Conservation (phyloP, 1,139 yeast genomes). For the Hansenula lynferdii region DNA sequence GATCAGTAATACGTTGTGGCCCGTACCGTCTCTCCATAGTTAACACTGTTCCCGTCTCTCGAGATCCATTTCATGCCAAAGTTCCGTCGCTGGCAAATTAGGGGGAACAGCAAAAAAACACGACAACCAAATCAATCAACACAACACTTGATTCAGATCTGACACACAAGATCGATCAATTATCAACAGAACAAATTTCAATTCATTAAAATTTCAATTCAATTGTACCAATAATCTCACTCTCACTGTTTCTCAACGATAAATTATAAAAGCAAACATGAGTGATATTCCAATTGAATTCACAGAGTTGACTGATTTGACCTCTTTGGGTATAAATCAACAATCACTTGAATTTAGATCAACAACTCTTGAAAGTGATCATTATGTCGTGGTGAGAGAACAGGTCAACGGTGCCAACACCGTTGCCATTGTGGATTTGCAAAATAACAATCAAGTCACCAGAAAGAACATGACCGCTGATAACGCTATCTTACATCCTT, state of each 20-base stretch:
- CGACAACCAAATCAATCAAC: constrained; percentile 2
- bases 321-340: constrained; percentile 79
- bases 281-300: constrained; percentile 91
- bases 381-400: constrained; percentile 86
- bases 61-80: neutral
- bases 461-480: constrained; percentile 97
- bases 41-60: neutral
- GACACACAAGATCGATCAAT: neutral
- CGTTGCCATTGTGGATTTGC: constrained; percentile 87
- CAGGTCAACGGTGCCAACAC: constrained; percentile 69
- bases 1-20: neutral
- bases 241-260: neutral
- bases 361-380: constrained; percentile 91
- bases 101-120: constrained; percentile 4
- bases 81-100: neutral
- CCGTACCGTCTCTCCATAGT: neutral
- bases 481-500: constrained; percentile 95
- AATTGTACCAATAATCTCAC: neutral
- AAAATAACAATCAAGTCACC: constrained; percentile 66
- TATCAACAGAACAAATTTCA: neutral
- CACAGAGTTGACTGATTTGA: constrained; percentile 88
- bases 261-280: constrained; percentile 20
- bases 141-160: neutral
- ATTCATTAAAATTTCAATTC: neutral
- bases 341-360: constrained; percentile 87